A percentile compares a stretch with the other conserved stretches of the same genome.
These are phyloP conservation scores for Sporothrix curviconia DNA, from an alignment of 2,329 filamentous ascomycete genomes.

Conservation along the genomic window DNA sequence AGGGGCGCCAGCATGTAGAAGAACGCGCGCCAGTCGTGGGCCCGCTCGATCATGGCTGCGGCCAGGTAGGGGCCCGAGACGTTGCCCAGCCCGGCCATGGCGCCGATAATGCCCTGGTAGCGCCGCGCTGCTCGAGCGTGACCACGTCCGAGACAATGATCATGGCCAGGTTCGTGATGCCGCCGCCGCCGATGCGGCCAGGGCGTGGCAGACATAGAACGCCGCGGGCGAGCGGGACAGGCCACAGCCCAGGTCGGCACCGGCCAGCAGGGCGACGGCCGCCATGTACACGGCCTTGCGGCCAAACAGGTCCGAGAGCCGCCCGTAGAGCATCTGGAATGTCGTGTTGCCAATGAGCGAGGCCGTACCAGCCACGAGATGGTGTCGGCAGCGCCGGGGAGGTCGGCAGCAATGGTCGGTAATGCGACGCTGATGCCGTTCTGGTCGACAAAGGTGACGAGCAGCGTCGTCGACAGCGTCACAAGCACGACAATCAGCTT, in stretches of 20 bases:
- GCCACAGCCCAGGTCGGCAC: constrained; percentile 54
- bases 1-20: constrained; percentile 46
- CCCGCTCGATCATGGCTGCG: constrained; percentile 29
- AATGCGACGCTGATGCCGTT: constrained; percentile 47
- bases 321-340: constrained; percentile 59
- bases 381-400: constrained; percentile 38
- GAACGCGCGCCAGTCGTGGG: constrained; percentile 34
- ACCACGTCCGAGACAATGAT: constrained; percentile 58
- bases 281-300: constrained; percentile 53
- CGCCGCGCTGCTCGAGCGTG: constrained; percentile 51
- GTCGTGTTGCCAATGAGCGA: constrained; percentile 51
- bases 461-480: constrained; percentile 44
- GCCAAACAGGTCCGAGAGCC: constrained; percentile 56
- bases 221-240: constrained; percentile 49
- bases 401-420: constrained; percentile 40
- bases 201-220: constrained; percentile 54
- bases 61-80: constrained; percentile 38
- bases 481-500: constrained; percentile 45
- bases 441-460: constrained; percentile 52
- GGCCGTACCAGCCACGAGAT: constrained; percentile 51
- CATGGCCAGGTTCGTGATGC: constrained; percentile 52
- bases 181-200: constrained; percentile 55
- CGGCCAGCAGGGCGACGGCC: constrained; percentile 44
- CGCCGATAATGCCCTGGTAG: constrained; percentile 40
- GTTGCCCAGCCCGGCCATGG: constrained; percentile 36